Evolutionary conservation across 805 yeast genomes (phyloP).

Genomic region (Ogataea siamensis): DNA sequence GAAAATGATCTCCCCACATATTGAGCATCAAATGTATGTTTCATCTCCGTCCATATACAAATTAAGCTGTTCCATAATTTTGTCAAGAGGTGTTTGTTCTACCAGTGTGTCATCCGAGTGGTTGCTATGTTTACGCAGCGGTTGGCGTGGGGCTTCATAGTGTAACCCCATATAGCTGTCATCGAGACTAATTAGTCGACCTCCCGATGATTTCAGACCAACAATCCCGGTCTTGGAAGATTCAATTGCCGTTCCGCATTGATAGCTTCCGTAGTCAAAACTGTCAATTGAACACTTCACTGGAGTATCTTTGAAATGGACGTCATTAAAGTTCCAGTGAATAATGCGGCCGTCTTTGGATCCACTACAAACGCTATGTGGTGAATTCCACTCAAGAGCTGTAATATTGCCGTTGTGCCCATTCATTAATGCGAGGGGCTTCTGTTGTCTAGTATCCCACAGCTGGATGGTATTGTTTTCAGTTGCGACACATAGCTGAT

Average conservation of each 20-base stretch:
- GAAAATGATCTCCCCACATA: slow-evolving; percentile 46
- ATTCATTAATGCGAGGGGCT: slow-evolving; percentile 48
- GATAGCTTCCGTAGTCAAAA: slow-evolving; percentile 32
- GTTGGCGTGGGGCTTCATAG: slow-evolving; percentile 2
- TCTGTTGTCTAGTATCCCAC: slow-evolving; percentile 71
- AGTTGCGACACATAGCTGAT: slow-evolving; percentile 64
- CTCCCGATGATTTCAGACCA: slow-evolving; percentile 39
- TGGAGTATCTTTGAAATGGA: slow-evolving; percentile 7
- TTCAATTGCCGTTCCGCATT: slow-evolving; percentile 63
- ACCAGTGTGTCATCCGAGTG: slow-evolving; percentile 18
- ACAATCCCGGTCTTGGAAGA: slow-evolving; percentile 53
- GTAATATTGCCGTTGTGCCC: slow-evolving; percentile 59
- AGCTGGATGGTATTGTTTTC: slow-evolving; percentile 50
- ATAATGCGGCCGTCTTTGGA: slow-evolving; percentile 66
- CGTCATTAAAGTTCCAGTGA: slow-evolving; percentile 53
- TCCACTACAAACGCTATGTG: slow-evolving; percentile 47
- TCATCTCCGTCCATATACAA: slow-evolving; percentile 18
- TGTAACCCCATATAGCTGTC: slow-evolving; percentile 58
- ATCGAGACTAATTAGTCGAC: slow-evolving; percentile 51
- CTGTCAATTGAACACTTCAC: slow-evolving; percentile 44
- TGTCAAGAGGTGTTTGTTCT: slow-evolving; percentile 2
- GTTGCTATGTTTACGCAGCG: slow-evolving; percentile 13
- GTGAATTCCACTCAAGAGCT: slow-evolving; percentile 55
- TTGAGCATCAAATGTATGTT: slow-evolving; percentile 17
- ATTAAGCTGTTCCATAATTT: slow-evolving; percentile 13